Base-by-base conservation (phyloP, 345 rosid species). In the Eucalyptus caleyi region DNA sequence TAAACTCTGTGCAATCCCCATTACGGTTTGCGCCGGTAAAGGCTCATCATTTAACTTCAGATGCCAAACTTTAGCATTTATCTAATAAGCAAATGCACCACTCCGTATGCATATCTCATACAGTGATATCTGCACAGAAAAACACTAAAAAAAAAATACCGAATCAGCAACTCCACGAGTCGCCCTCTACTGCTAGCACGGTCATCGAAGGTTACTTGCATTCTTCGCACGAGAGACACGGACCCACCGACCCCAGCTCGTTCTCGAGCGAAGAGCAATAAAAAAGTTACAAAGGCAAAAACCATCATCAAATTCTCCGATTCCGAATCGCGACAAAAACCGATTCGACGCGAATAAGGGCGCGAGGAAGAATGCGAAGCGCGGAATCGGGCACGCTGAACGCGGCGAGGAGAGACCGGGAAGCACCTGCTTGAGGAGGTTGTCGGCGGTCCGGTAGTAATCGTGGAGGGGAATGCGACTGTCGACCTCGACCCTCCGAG, bases 361-460 rank as follows among this genome's bases (percentile, higher is more conserved):
- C 44, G 37, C 14, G 26, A 19, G 26, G 44, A 5, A 18, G 24
- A 18, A 34, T 34, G 82, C 37, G 44, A 72, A 34, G 82, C 1
- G 82, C 37, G 37, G 82, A 72, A 72, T 37, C 83, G 16, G 34
- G 83, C 47, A 6, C 27, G 12, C 83, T 3, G 16, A 11, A 21
- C 47, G 27, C 5, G 82, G 82, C 23, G 44, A 24, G 50, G 82
- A 21, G 83, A 49, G 42, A 62, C n/a, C 49, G 27, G 6, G 80
- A 62, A 69, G 23, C 24, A 95, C 99, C 99, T 97, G 99, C 34
- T 95, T 93, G 90, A 97, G 98, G 88, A 97, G 98, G 92, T 96
- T 95, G 93, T 97, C 98, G 89, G 99, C 99, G 92, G 96, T 97
- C 86, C 99, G 93, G 81, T 96, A 95, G 91, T 97, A 96, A 89